phyloP scores from a whole-genome alignment of 2,329 filamentous ascomycete species.

The Calonectria crousiana region DNA sequence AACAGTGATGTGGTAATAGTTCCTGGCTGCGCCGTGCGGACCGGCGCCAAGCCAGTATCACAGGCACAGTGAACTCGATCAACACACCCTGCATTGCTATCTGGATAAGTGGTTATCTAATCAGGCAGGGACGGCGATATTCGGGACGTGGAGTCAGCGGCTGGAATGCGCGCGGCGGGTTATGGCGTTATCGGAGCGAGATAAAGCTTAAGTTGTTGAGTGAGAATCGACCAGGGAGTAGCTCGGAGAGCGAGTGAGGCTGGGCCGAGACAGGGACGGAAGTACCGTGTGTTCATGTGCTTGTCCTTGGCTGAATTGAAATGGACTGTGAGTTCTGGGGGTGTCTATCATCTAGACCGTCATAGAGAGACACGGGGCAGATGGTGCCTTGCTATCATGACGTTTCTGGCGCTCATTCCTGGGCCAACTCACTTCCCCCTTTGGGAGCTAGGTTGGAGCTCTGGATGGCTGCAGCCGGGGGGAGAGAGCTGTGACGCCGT shows the following conservation, averaged over 20 bases:
- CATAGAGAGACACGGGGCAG: background rate
- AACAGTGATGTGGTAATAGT: background rate
- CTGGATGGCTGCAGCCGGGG: slow-evolving; percentile 8
- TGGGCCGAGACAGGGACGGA: background rate
- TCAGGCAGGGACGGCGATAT: background rate
- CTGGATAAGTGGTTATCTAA: slow-evolving; percentile 11
- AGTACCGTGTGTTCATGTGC: background rate
- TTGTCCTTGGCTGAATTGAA: background rate
- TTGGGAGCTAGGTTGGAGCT: slow-evolving; percentile 11
- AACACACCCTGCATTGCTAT: background rate
- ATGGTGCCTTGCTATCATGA: slow-evolving; percentile 17
- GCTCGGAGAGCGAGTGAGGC: slow-evolving; percentile 22
- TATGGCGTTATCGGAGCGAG: slow-evolving; percentile 46
- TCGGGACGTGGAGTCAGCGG: slow-evolving; percentile 6
- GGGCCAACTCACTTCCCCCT: background rate
- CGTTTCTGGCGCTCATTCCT: slow-evolving; percentile 9
- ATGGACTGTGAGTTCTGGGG: background rate
- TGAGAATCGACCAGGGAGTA: slow-evolving; percentile 21
- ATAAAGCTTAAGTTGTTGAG: slow-evolving; percentile 34
- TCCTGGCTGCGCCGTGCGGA: background rate
- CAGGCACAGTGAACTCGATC: background rate
- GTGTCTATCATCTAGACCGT: background rate
- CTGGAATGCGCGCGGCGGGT: slow-evolving; percentile 37
- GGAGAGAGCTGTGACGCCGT: background rate
- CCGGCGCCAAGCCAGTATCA: background rate